phyloP scores from a whole-genome alignment of 2,329 filamentous ascomycete species.

The Diplodia mutila region DNA sequence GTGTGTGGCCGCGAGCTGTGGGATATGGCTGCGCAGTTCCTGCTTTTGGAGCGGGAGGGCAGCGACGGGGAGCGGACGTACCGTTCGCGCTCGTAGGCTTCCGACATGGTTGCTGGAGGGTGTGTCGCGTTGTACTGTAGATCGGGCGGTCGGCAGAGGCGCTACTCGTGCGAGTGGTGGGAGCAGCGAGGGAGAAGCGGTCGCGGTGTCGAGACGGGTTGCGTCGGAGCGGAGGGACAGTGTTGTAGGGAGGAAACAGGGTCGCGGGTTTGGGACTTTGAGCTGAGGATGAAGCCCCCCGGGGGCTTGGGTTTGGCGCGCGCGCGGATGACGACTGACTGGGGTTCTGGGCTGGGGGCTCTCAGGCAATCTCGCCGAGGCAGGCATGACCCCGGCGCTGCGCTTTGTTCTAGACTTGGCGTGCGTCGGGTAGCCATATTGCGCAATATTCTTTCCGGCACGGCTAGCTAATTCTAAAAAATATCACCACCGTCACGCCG shows the following conservation, averaged over 20 bases:
- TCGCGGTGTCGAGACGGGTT: too few relatives aligned
- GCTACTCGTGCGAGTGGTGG: background rate
- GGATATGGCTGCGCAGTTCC: background rate
- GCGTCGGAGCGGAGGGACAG: too few relatives aligned
- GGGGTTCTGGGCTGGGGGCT: background rate
- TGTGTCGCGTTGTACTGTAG: background rate
- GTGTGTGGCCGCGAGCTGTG: background rate
- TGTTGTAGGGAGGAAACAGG: background rate
- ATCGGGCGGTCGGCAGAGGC: background rate
- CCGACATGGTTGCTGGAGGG: constrained; percentile 50
- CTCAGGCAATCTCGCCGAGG: background rate
- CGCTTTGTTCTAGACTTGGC: background rate
- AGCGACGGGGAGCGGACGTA: constrained; percentile 39
- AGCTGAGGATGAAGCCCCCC: background rate
- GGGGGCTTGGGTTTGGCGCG: background rate
- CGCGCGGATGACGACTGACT: background rate
- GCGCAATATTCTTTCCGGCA: background rate
- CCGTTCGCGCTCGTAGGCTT: constrained; percentile 64
- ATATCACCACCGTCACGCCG: background rate
- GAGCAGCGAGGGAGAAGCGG: too few relatives aligned
- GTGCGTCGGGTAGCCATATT: background rate
- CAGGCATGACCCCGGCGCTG: background rate
- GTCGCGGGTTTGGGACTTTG: background rate
- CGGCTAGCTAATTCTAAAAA: background rate
- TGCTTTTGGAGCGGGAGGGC: background rate